Conservation (phyloP, 768 basidiomycete genomes). For the Hydnum rufescens region DNA sequence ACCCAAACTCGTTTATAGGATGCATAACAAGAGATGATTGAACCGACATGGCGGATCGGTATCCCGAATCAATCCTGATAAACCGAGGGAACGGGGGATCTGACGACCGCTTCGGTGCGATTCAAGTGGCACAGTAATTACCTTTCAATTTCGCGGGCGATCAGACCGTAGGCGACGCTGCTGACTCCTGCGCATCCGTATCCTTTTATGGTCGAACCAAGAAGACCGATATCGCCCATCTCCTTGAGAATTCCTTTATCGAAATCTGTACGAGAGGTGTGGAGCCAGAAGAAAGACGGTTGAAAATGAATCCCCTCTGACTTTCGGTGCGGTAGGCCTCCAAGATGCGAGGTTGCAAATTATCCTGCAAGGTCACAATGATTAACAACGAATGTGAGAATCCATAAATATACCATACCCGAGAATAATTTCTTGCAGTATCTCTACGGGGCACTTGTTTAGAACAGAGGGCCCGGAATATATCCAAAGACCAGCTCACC, state of each 20-base stretch:
- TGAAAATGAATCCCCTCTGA: slow-evolving; percentile 19
- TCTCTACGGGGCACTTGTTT: slow-evolving; percentile 29
- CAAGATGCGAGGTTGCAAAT: slow-evolving; percentile 70
- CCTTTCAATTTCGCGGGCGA: slow-evolving; percentile 88
- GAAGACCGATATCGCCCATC: slow-evolving; percentile 80
- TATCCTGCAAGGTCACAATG: slow-evolving; percentile 36
- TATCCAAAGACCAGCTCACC: slow-evolving; percentile 27
- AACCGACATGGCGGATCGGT: slow-evolving; percentile 85
- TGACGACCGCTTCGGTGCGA: slow-evolving; percentile 6
- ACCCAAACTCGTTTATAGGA: slow-evolving; percentile 74
- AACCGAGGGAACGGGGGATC: background rate
- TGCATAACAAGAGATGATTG: slow-evolving; percentile 97
- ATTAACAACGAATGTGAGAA: background rate
- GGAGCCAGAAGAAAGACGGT: background rate
- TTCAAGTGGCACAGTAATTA: slow-evolving; percentile 14
- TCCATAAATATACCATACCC: slow-evolving; percentile 26
- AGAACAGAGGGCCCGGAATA: background rate
- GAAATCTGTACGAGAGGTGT: slow-evolving; percentile 33
- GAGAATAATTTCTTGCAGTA: slow-evolving; percentile 59
- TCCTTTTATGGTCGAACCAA: slow-evolving; percentile 82
- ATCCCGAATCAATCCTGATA: slow-evolving; percentile 80
- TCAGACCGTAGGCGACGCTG: slow-evolving; percentile 83
- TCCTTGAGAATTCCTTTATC: slow-evolving; percentile 57
- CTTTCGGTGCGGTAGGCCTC: slow-evolving; percentile 79
- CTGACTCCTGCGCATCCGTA: slow-evolving; percentile 88